These are phyloP conservation scores for Hypericum perforatum DNA, from an alignment of 345 rosid species.

Conservation along the genomic window DNA sequence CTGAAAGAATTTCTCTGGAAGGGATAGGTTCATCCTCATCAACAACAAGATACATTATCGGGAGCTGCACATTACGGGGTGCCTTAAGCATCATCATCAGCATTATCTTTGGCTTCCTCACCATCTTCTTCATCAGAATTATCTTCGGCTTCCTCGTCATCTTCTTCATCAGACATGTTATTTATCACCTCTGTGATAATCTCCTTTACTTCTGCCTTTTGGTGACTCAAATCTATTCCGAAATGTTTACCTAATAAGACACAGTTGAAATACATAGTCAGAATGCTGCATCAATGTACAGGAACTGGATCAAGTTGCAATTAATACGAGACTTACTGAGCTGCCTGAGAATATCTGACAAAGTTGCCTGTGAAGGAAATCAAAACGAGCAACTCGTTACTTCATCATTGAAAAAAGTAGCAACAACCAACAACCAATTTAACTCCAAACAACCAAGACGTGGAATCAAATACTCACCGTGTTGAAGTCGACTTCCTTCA, in stretches of 20 bases:
- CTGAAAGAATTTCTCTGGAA: too few relatives aligned
- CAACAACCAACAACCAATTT: too few relatives aligned
- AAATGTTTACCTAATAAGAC: constrained; percentile 55
- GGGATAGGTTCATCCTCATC: too few relatives aligned
- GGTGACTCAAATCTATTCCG: constrained; percentile 53
- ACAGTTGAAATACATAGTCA: neutral
- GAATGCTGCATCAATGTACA: neutral
- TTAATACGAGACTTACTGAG: constrained; percentile 43
- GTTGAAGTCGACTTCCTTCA: constrained; percentile 93
- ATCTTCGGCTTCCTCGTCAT: constrained; percentile 50
- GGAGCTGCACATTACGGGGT: too few relatives aligned
- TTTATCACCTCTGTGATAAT: constrained; percentile 82
- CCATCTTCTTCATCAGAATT: constrained; percentile 37
- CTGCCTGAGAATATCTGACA: constrained; percentile 74
- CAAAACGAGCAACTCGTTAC: neutral
- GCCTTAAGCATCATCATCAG: constrained; percentile 29
- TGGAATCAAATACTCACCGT: constrained; percentile 45
- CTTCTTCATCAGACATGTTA: constrained; percentile 83
- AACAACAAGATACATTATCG: too few relatives aligned
- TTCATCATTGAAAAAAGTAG: too few relatives aligned
- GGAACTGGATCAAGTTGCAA: neutral
- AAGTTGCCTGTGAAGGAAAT: constrained; percentile 58
- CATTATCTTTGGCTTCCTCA: constrained; percentile 36
- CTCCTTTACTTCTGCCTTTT: constrained; percentile 89
- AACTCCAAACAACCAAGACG: neutral